Conservation (phyloP, 148 eudicot species). For the Linanthus parryae region DNA sequence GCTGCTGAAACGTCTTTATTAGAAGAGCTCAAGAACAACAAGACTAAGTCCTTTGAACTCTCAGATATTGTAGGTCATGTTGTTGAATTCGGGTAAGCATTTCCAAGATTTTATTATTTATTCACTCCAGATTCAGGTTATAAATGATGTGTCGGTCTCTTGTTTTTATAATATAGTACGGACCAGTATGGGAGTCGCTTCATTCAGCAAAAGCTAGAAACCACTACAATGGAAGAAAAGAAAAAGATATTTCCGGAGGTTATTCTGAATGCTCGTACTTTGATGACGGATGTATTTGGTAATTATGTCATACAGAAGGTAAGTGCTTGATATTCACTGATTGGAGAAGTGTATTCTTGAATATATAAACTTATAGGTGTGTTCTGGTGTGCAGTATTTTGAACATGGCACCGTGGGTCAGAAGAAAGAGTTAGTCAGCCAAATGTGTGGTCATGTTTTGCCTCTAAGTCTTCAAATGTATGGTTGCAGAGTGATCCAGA, state of each 20-base stretch:
- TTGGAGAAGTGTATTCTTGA: neutral
- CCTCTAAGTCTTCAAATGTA: constrained; percentile 73
- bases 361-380: constrained; percentile 1
- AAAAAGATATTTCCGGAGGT: constrained; percentile 42
- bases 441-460: constrained; percentile 53
- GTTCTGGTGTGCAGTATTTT: constrained; percentile 36
- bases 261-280: constrained; percentile 37
- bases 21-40: constrained; percentile 50
- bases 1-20: constrained; percentile 28
- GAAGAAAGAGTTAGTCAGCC: constrained; percentile 39
- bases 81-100: constrained; percentile 48
- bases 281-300: constrained; percentile 71
- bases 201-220: constrained; percentile 66
- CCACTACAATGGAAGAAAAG: constrained; percentile 47
- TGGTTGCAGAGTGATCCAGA: constrained; percentile 74
- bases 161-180: constrained; percentile 26
- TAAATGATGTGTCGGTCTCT: neutral
- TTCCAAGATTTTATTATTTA: neutral
- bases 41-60: constrained; percentile 40
- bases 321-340: neutral
- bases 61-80: constrained; percentile 45
- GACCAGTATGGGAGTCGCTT: constrained; percentile 76
- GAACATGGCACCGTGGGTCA: constrained; percentile 59
- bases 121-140: neutral
- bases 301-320: constrained; percentile 75